Conservation (phyloP, 148 eudicot genomes). For the Cornus kousa region DNA sequence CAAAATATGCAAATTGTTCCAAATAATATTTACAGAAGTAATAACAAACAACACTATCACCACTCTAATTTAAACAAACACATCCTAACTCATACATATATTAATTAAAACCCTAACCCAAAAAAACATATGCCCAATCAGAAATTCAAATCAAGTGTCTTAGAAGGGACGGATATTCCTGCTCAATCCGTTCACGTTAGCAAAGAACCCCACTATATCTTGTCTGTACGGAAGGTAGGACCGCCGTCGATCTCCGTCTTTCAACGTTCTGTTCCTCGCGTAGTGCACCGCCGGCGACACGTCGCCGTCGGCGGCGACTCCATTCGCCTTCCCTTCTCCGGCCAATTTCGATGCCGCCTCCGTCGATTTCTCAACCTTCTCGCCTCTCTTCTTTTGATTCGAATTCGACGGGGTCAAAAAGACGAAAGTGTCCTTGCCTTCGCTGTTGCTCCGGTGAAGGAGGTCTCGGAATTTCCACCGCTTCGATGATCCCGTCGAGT, state of each 20-base stretch:
- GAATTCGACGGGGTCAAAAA: constrained; percentile 19
- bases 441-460: constrained; percentile 65
- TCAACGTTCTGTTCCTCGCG: constrained; percentile 6
- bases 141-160: background rate
- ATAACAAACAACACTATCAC: background rate
- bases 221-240: constrained; percentile 47
- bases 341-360: constrained; percentile 1
- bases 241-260: constrained; percentile 27
- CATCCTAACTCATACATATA: background rate
- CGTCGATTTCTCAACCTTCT: constrained; percentile 11
- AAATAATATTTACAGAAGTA: background rate
- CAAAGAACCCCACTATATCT: constrained; percentile 54
- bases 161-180: constrained; percentile 42
- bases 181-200: constrained; percentile 54
- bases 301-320: constrained; percentile 3
- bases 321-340: constrained; percentile 5
- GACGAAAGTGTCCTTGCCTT: constrained; percentile 54
- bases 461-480: constrained; percentile 68
- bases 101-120: background rate
- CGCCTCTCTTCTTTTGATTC: background rate
- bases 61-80: background rate
- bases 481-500: constrained; percentile 61
- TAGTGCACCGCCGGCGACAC: constrained; percentile 6
- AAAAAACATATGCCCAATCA: background rate
- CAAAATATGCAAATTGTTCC: too few species aligned